Percentiles rank a stretch among this genome's conserved stretches.
These are phyloP conservation scores for Herpetomonas muscarum DNA, from an alignment of 208 protist genomes.

Conservation along the genomic window DNA sequence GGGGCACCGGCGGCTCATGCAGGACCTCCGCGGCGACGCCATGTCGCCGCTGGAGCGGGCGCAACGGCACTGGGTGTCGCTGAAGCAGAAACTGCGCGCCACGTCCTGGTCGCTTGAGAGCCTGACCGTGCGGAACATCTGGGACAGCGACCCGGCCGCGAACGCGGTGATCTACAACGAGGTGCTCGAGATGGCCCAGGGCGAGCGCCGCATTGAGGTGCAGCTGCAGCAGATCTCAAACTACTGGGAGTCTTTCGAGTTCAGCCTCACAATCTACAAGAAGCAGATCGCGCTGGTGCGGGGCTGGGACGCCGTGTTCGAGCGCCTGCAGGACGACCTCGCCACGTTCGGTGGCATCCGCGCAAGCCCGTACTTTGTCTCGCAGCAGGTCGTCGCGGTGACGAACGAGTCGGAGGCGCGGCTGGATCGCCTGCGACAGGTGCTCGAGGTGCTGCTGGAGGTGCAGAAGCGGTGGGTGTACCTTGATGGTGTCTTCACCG, in stretches of 20 bases:
- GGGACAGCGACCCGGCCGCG: slow-evolving; percentile 85
- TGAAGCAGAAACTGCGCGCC: slow-evolving; percentile 90
- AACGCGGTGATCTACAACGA: slow-evolving; percentile 93
- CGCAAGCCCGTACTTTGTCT: slow-evolving; percentile 94
- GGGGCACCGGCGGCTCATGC: slow-evolving; percentile 69
- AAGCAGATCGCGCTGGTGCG: slow-evolving; percentile 93
- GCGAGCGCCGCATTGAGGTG: slow-evolving; percentile 81
- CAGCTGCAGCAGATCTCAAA: slow-evolving; percentile 86
- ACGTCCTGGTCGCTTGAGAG: slow-evolving; percentile 80
- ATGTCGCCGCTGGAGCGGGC: slow-evolving; percentile 85
- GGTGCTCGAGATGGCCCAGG: slow-evolving; percentile 87
- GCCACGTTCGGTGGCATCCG: slow-evolving; percentile 93
- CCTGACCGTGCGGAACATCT: slow-evolving; percentile 87
- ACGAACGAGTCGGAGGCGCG: slow-evolving; percentile 91
- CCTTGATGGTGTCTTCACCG: slow-evolving; percentile 97
- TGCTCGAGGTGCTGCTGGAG: slow-evolving; percentile 93
- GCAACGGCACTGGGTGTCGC: slow-evolving; percentile 67
- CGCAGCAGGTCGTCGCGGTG: slow-evolving; percentile 57
- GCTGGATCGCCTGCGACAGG: slow-evolving; percentile 86
- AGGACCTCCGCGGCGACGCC: slow-evolving; percentile 92
- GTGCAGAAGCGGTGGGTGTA: slow-evolving; percentile 98
- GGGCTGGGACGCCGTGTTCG: slow-evolving; percentile 97
- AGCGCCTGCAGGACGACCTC: slow-evolving; percentile 93
- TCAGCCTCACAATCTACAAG: slow-evolving; percentile 95
- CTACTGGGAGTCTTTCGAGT: slow-evolving; percentile 90